A percentile compares a stretch with the other conserved stretches of the same genome.
Evolutionary conservation across 495 filamentous ascomycete genomes (phyloP).

Genomic region (Lichenothelia convexa): DNA sequence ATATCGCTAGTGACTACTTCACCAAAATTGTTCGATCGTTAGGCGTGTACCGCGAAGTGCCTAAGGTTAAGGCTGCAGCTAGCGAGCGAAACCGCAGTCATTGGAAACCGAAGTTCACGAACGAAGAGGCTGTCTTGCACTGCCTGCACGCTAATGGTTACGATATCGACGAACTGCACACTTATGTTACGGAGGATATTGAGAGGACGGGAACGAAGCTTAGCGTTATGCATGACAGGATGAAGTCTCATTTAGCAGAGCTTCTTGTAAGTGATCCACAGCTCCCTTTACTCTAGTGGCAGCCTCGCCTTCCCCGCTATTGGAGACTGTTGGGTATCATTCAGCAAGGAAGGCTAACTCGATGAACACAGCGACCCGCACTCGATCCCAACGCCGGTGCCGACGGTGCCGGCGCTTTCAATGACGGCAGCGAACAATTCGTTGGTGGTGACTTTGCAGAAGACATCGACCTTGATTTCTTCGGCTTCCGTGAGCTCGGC

Average conservation of each 20-base stretch:
- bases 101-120: slow-evolving; percentile 50
- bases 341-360: background rate
- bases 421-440: slow-evolving; percentile 94
- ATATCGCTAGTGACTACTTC: slow-evolving; percentile 81
- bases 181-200: slow-evolving; percentile 83
- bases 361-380: slow-evolving; percentile 55
- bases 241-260: slow-evolving; percentile 77
- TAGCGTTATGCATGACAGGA: slow-evolving; percentile 69
- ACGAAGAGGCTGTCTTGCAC: slow-evolving; percentile 76
- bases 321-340: background rate
- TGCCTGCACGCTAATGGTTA: slow-evolving; percentile 64
- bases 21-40: slow-evolving; percentile 61
- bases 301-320: background rate
- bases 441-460: slow-evolving; percentile 92
- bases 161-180: slow-evolving; percentile 64
- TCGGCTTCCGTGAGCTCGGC: slow-evolving; percentile 91
- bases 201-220: slow-evolving; percentile 78
- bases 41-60: slow-evolving; percentile 64
- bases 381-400: slow-evolving; percentile 51
- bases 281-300: background rate
- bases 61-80: slow-evolving; percentile 34
- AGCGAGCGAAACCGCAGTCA: slow-evolving; percentile 19
- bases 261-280: slow-evolving; percentile 42
- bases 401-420: slow-evolving; percentile 79
- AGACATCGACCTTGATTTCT: slow-evolving; percentile 96